phyloP scores from a whole-genome alignment of 495 filamentous ascomycete species.

The Cetradonia linearis region DNA sequence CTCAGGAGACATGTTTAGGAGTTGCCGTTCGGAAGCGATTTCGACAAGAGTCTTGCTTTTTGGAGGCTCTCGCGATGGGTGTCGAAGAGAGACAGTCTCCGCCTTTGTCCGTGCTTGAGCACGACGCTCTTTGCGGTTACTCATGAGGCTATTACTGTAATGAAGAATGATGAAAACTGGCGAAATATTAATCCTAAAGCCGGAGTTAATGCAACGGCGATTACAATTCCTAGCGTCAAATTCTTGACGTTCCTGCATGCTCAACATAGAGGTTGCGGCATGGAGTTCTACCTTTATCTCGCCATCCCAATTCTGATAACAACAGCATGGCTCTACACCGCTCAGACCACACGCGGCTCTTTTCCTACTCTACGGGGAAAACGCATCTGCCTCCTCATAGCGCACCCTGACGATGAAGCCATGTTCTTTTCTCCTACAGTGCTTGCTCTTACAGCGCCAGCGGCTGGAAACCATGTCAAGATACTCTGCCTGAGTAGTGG shows the following conservation, averaged over 20 bases:
- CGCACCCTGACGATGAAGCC: slow-evolving; percentile 95
- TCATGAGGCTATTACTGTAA: background rate
- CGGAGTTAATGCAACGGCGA: slow-evolving; percentile 5
- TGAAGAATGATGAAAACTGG: background rate
- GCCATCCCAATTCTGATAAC: slow-evolving; percentile 51
- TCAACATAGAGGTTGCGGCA: background rate
- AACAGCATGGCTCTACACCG: slow-evolving; percentile 46
- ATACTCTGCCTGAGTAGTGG: slow-evolving; percentile 86
- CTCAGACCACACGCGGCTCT: slow-evolving; percentile 39
- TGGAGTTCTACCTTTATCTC: slow-evolving; percentile 44
- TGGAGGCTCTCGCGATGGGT: slow-evolving; percentile 16
- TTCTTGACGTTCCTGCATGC: background rate
- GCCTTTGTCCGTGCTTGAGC: slow-evolving; percentile 29
- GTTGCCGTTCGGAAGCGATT: slow-evolving; percentile 40
- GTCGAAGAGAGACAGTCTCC: slow-evolving; percentile 20
- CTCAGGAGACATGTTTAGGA: slow-evolving; percentile 20
- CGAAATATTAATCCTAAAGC: background rate
- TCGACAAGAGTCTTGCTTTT: slow-evolving; percentile 40
- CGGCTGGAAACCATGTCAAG: slow-evolving; percentile 76
- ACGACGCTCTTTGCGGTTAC: slow-evolving; percentile 43
- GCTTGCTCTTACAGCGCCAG: slow-evolving; percentile 61
- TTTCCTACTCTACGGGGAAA: slow-evolving; percentile 68
- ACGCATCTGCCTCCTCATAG: slow-evolving; percentile 81
- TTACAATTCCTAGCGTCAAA: background rate
- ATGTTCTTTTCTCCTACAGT: slow-evolving; percentile 98